Percentiles rank a stretch among this genome's conserved stretches.
These are phyloP conservation scores for Gloeostereum incarnatum DNA, from an alignment of 768 basidiomycete genomes.

Conservation along the genomic window DNA sequence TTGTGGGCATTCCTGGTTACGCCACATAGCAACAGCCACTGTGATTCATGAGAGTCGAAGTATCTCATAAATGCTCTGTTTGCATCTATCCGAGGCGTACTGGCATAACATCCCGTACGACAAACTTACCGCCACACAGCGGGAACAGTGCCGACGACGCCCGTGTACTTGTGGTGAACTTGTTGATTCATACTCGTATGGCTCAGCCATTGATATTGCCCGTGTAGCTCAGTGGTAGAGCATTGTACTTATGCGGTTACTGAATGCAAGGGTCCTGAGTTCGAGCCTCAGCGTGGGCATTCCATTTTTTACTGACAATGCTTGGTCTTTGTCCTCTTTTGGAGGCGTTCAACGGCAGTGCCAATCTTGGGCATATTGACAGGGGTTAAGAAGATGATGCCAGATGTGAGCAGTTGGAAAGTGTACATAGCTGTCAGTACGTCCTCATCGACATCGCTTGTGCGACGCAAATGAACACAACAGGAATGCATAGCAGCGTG, in stretches of 20 bases:
- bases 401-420: too few species aligned
- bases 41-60: background rate
- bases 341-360: too few species aligned
- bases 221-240: constrained; percentile 53
- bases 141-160: too few species aligned
- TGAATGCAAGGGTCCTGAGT: constrained; percentile 48
- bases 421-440: too few species aligned
- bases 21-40: background rate
- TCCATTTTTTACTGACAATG: constrained; percentile 12
- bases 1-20: background rate
- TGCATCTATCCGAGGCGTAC: background rate
- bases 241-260: constrained; percentile 47
- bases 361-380: too few species aligned
- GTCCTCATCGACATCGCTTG: too few species aligned
- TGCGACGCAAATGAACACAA: too few species aligned
- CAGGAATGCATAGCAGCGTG: constrained; percentile 1
- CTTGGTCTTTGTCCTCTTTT: background rate
- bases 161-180: too few species aligned
- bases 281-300: constrained; percentile 47
- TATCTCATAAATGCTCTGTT: background rate
- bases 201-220: constrained; percentile 16
- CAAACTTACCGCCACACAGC: background rate
- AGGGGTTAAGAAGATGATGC: too few species aligned
- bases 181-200: too few species aligned
- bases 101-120: background rate